phyloP scores from a whole-genome alignment of 2,329 filamentous ascomycete species.

The Helicocarpus griseus region DNA sequence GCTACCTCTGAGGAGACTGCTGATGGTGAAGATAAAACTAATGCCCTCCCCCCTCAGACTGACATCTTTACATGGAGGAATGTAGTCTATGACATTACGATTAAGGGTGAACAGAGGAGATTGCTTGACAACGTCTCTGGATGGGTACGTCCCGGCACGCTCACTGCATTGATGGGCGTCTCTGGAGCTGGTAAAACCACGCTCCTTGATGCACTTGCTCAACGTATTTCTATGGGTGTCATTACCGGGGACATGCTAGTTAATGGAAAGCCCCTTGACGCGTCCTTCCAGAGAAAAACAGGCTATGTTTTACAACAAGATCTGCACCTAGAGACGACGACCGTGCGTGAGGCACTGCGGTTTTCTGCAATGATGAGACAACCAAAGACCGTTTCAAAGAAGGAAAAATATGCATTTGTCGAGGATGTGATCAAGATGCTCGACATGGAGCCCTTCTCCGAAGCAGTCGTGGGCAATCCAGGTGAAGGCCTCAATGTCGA shows the following conservation, averaged over 20 bases:
- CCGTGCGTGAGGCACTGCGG: constrained; percentile 74
- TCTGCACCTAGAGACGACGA: constrained; percentile 72
- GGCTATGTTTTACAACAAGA: constrained; percentile 62
- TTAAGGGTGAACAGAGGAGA: constrained; percentile 41
- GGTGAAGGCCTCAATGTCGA: constrained; percentile 61
- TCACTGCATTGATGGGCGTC: constrained; percentile 53
- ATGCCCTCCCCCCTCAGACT: constrained; percentile 24
- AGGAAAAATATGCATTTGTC: constrained; percentile 76
- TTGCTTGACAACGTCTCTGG: constrained; percentile 46
- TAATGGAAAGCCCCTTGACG: constrained; percentile 47
- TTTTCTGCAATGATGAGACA: constrained; percentile 82
- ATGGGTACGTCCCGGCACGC: constrained; percentile 47
- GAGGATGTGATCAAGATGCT: constrained; percentile 79
- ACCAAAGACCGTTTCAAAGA: constrained; percentile 56
- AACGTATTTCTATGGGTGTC: constrained; percentile 51
- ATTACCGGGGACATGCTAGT: constrained; percentile 59
- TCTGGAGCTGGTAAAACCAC: constrained; percentile 56
- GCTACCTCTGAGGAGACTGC: constrained; percentile 7
- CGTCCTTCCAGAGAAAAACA: constrained; percentile 54
- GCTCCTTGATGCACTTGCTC: constrained; percentile 47
- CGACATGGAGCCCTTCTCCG: constrained; percentile 80
- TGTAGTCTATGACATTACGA: constrained; percentile 45
- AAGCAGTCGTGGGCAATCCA: constrained; percentile 77
- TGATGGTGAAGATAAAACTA: constrained; percentile 12
- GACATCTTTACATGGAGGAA: constrained; percentile 44